Base-by-base conservation (phyloP, 1,139 yeast species). In the Hyphopichia fennica region DNA sequence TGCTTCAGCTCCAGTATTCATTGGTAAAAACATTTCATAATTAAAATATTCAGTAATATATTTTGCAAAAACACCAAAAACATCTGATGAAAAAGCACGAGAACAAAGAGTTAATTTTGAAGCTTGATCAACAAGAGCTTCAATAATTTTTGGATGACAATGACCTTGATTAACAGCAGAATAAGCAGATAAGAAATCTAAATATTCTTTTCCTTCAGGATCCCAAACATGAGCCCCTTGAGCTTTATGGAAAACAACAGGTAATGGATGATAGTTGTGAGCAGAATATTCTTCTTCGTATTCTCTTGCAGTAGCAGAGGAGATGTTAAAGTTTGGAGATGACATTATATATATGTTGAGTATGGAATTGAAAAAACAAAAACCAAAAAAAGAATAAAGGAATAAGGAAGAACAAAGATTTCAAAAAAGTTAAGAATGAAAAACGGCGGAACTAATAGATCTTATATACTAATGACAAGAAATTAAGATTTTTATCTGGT, bases 1-100 rank as follows among this genome's bases (percentile, higher is more conserved):
- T 11, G 99, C 99, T 69, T 91, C 98, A 23, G 97, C 97, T 61
- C 99, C 99, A 9, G 98, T 91, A 73, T 91, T 91, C 97, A 91
- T 91, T 52, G 99, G 99, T 63, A 91, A 75, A 8, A 91, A 93
- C 87, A 83, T 84, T 58, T 91, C 99, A 66, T 88, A 91, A 60
- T 84, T 79, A 71, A 93, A 91, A 63, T 72, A 91, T 63, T 90
- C 95, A 43, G 97, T 89, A 47, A 90, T 75, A 60, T 80, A 93
- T 65, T 90, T 88, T 54, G 97, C 95, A 60, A 82, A 91, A 37
- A 78, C 78, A 39, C 96, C 96, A 61, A 91, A 89, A 14, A 84
- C 84, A 62, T 91, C 96, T 45, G 88, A 85, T 31, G 95, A 87
- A 64, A 91, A 93, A 7, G 98, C 98, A 60, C 99, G 78, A 33